Evolutionary conservation across 2,329 filamentous ascomycete species (phyloP).

Genomic region (Aureobasidium sp.): DNA sequence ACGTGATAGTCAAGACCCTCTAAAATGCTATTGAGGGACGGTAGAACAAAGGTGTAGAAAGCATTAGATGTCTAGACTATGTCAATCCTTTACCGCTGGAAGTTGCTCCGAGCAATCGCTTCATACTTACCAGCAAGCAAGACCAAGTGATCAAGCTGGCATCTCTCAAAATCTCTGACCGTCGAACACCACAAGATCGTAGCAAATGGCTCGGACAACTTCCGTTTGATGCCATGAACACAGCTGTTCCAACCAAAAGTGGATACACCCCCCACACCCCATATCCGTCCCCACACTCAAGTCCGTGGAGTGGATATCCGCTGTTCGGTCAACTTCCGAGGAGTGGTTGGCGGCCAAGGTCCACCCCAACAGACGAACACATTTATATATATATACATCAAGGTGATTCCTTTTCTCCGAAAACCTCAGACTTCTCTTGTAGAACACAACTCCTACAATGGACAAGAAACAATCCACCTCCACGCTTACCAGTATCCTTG

Average conservation of each 20-base stretch:
- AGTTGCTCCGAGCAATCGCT: background rate
- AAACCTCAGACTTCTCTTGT: background rate
- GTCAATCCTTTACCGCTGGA: background rate
- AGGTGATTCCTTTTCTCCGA: background rate
- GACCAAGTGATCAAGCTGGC: too few relatives aligned
- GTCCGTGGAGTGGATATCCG: background rate
- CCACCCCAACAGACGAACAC: background rate
- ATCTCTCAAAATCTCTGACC: too few relatives aligned
- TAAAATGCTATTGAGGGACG: background rate
- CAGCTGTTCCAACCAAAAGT: background rate
- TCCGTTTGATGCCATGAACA: background rate
- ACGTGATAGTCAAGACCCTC: background rate
- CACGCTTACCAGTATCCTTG: constrained; percentile 6
- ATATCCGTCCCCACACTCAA: background rate
- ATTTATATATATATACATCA: background rate
- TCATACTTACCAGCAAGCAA: background rate
- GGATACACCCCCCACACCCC: background rate
- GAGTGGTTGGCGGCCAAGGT: background rate
- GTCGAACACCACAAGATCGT: too few relatives aligned
- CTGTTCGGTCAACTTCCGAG: background rate
- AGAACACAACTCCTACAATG: background rate
- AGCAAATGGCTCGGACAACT: background rate
- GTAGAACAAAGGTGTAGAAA: background rate
- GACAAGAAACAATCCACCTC: background rate
- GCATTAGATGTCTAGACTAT: background rate